These are phyloP conservation scores for Ascoidea asiatica DNA, from an alignment of 805 yeast genomes.

Conservation along the genomic window DNA sequence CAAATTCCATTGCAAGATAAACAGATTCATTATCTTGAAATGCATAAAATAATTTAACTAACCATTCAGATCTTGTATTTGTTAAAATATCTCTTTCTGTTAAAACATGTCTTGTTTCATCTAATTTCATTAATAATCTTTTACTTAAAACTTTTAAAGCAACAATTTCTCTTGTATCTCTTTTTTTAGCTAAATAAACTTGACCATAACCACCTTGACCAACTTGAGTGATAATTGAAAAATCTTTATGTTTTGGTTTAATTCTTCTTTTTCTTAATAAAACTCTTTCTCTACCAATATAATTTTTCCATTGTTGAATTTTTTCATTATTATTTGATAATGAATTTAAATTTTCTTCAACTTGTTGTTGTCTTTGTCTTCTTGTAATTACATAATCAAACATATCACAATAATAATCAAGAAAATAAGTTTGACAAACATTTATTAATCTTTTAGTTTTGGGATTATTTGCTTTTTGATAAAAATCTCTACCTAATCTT, in stretches of 20 bases:
- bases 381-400: slow-evolving; percentile 84
- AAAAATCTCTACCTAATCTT: slow-evolving; percentile 26
- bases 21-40: slow-evolving; percentile 88
- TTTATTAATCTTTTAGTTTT: slow-evolving; percentile 78
- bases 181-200: slow-evolving; percentile 90
- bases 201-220: slow-evolving; percentile 99
- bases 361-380: slow-evolving; percentile 67
- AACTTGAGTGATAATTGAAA: slow-evolving; percentile 92
- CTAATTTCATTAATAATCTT: slow-evolving; percentile 70
- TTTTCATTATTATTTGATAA: slow-evolving; percentile 21
- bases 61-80: slow-evolving; percentile 93
- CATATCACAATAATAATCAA: slow-evolving; percentile 93
- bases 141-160: slow-evolving; percentile 89
- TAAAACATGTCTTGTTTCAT: slow-evolving; percentile 89
- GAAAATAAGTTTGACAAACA: slow-evolving; percentile 85
- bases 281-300: slow-evolving; percentile 74
- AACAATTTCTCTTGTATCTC: slow-evolving; percentile 88
- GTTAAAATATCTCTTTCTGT: slow-evolving; percentile 95
- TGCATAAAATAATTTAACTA: slow-evolving; percentile 85
- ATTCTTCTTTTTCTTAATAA: slow-evolving; percentile 77
- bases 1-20: slow-evolving; percentile 96
- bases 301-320: slow-evolving; percentile 59
- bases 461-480: slow-evolving; percentile 46
- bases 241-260: slow-evolving; percentile 89
- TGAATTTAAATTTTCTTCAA: slow-evolving; percentile 29